These are phyloP conservation scores for Aspergillus fumigatiaffinis DNA, from an alignment of 2,329 filamentous ascomycete genomes.

Conservation along the genomic window DNA sequence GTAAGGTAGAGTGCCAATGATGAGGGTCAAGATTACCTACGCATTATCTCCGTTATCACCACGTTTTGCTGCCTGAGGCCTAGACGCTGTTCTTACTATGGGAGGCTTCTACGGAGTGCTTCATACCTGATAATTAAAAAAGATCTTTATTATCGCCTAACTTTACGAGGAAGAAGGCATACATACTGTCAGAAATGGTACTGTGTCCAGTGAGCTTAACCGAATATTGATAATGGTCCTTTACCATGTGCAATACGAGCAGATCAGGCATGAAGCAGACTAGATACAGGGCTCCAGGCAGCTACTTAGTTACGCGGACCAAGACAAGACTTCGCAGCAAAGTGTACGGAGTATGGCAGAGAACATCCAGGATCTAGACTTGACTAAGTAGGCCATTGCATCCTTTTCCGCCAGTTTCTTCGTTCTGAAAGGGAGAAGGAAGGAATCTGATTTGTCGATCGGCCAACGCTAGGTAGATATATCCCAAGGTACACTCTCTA, in stretches of 20 bases:
- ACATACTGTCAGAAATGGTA: no score
- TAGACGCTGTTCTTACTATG: background rate
- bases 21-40: background rate
- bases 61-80: background rate
- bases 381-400: background rate
- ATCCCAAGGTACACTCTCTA: background rate
- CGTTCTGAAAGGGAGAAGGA: background rate
- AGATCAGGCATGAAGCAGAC: background rate
- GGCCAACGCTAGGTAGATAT: background rate
- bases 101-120: background rate
- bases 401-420: background rate
- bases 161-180: no score
- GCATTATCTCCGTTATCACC: slow-evolving; percentile 20
- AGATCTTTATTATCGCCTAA: background rate
- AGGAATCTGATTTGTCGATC: background rate
- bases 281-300: background rate
- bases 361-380: background rate
- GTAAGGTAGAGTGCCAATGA: background rate
- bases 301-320: background rate
- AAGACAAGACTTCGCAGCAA: background rate
- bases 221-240: no score
- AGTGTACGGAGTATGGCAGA: background rate
- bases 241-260: background rate
- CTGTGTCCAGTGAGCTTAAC: no score
- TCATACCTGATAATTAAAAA: background rate